Conservation (phyloP, 306 rosid species). For the Oemleria cerasiformis region DNA sequence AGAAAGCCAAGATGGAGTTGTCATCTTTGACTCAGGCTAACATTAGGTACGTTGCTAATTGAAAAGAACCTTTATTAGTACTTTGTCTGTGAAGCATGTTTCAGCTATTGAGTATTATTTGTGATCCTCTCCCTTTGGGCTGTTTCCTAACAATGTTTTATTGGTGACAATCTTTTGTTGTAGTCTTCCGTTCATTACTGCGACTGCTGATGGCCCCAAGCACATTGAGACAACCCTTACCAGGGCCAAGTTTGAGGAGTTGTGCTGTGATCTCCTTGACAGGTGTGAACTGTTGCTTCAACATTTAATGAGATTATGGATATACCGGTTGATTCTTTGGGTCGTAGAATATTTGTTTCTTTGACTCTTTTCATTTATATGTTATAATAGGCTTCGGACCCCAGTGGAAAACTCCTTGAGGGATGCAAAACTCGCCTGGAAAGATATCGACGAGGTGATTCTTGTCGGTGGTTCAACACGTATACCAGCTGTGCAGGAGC, state of each 20-base stretch:
- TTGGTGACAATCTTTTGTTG: conserved; percentile 3
- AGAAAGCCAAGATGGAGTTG: conserved; percentile 97
- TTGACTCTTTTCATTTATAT: not conserved
- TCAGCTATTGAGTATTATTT: not conserved
- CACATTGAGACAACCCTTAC: conserved; percentile 93
- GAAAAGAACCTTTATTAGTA: not conserved
- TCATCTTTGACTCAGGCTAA: conserved; percentile 91
- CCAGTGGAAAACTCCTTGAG: conserved; percentile 92
- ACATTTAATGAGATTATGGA: not conserved
- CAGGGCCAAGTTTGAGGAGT: conserved; percentile 87
- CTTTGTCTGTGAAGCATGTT: not conserved
- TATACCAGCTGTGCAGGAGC: conserved; percentile 75
- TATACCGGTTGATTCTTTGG: not conserved
- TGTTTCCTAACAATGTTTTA: not conserved
- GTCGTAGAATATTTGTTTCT: not conserved
- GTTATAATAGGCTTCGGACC: conserved; percentile 56
- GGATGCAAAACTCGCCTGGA: conserved; percentile 87
- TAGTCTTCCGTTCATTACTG: conserved; percentile 97
- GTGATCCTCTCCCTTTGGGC: not conserved
- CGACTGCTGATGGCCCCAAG: conserved; percentile 93
- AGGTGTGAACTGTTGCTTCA: conserved; percentile 42
- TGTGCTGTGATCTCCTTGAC: conserved; percentile 90
- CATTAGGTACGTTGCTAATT: conserved; percentile 52
- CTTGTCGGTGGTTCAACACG: conserved; percentile 84
- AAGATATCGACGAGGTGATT: conserved; percentile 83